These are phyloP conservation scores for Colletotrichum caudatum DNA, from an alignment of 2,329 filamentous ascomycete genomes.

Conservation along the genomic window DNA sequence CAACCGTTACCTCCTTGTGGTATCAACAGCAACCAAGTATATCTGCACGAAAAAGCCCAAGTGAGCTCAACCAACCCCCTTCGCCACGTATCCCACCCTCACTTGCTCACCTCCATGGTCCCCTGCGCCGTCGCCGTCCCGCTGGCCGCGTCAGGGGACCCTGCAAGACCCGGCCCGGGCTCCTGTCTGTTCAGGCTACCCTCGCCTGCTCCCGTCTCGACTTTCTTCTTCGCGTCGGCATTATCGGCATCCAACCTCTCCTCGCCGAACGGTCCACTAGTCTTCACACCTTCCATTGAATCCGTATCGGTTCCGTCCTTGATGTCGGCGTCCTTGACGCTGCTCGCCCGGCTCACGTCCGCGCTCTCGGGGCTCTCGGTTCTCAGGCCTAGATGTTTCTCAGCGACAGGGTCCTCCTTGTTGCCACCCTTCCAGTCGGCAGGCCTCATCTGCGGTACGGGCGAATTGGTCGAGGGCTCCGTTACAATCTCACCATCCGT, in stretches of 20 bases:
- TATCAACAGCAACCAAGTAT: conserved; percentile 6
- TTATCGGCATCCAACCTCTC: conserved; percentile 48
- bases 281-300: conserved; percentile 51
- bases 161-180: conserved; percentile 24
- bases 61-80: neutral
- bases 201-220: neutral
- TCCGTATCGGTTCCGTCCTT: conserved; percentile 42
- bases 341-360: conserved; percentile 79
- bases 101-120: conserved; percentile 30
- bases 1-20: neutral
- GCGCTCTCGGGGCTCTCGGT: conserved; percentile 73
- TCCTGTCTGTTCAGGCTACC: neutral
- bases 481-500: conserved; percentile 55
- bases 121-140: conserved; percentile 29
- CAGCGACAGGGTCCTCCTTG: conserved; percentile 58
- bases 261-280: conserved; percentile 51
- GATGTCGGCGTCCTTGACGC: conserved; percentile 61
- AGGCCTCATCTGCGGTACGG: conserved; percentile 75
- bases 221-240: conserved; percentile 15
- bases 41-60: neutral
- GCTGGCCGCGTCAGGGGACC: conserved; percentile 35
- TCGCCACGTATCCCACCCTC: neutral
- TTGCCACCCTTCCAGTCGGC: conserved; percentile 80
- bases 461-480: conserved; percentile 75
- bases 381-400: conserved; percentile 77